Conservation (phyloP, 768 basidiomycete species). For the Boletus vermiculosoides region DNA sequence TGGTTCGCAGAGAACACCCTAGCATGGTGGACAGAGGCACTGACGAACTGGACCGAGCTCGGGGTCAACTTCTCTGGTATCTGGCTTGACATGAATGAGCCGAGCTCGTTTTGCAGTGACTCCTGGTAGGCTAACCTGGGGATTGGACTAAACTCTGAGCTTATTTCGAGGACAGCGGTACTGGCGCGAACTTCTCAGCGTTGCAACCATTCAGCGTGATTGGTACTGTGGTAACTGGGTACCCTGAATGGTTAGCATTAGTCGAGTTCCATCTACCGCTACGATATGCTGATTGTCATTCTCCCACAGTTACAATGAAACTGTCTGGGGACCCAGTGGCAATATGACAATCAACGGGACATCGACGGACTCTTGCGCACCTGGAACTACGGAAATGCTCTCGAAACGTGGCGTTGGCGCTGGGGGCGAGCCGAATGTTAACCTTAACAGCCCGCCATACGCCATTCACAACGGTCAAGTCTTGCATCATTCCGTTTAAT, state of each 20-base stretch:
- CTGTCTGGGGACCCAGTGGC: constrained; percentile 64
- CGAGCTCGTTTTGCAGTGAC: constrained; percentile 60
- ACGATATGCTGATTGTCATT: neutral
- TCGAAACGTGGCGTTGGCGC: constrained; percentile 50
- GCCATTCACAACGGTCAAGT: constrained; percentile 66
- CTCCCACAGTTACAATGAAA: constrained; percentile 53
- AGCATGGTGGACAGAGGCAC: constrained; percentile 59
- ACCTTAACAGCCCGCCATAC: constrained; percentile 62
- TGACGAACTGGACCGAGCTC: constrained; percentile 50
- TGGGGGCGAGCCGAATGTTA: constrained; percentile 43
- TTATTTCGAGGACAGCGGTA: constrained; percentile 36
- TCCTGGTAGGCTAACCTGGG: constrained; percentile 43
- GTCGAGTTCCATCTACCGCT: neutral
- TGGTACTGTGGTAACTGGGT: constrained; percentile 51
- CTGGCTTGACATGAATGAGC: constrained; percentile 73
- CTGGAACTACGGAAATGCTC: constrained; percentile 18
- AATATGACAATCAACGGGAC: constrained; percentile 73
- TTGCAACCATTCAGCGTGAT: constrained; percentile 53
- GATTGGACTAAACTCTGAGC: neutral
- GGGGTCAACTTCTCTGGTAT: constrained; percentile 64
- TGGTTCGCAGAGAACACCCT: constrained; percentile 56
- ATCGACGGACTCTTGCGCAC: constrained; percentile 45
- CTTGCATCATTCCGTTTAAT: neutral
- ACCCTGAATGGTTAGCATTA: constrained; percentile 61
- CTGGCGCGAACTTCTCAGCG: constrained; percentile 54